Base-by-base conservation (phyloP, 2,329 filamentous ascomycete species). In the Hypomyces perniciosus region DNA sequence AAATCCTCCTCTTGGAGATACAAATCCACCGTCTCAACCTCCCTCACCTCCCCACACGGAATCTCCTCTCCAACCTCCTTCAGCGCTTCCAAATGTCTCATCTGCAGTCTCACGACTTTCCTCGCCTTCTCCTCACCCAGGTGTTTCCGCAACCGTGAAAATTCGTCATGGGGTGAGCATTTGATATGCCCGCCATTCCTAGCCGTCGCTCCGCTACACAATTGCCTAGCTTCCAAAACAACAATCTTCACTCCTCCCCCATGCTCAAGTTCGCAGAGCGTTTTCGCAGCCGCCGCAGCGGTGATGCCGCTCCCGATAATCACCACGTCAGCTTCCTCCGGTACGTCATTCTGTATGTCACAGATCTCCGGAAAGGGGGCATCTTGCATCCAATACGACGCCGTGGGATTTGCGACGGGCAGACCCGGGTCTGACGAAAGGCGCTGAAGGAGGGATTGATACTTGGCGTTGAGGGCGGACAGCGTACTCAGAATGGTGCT, bases 291-390 rank as follows among this genome's bases (percentile, higher is more conserved):
- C 1, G 63, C 57, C 4, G 68, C 70, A 8, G 70, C 76, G 2
- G 77, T 74, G 52, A 81, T 80, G 1, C 79, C 79, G 34, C 76
- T 79, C 26, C 79, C 77, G 54, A 81, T 73, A 38, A 81, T 70
- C 13, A 76, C 71, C 2, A 79, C 61, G 51, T 81, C 78, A 5
- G 70, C 71, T 6, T 65, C 59, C 2, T 57, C 41, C 0, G 73
- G 72, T 6, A 77, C 58, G 2, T 54, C 52, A 2, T 61, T 54
- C 31, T 63, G 62, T 2, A 62, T 58, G 44, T 69, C 55, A 44
- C 68, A 65, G 8, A 77, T 65, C 20, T 69, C 62, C 4, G 72
- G 70, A 58, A 68, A 71, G 0, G 73, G 71, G 45, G 73, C 68
- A 43, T 71, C 56, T 9, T 68, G 60, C 29, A 72, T 66, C 76